A percentile compares a stretch with the other conserved stretches of the same genome.
Conservation (phyloP, 768 basidiomycete genomes). For the Cyclocybe aegerita region DNA sequence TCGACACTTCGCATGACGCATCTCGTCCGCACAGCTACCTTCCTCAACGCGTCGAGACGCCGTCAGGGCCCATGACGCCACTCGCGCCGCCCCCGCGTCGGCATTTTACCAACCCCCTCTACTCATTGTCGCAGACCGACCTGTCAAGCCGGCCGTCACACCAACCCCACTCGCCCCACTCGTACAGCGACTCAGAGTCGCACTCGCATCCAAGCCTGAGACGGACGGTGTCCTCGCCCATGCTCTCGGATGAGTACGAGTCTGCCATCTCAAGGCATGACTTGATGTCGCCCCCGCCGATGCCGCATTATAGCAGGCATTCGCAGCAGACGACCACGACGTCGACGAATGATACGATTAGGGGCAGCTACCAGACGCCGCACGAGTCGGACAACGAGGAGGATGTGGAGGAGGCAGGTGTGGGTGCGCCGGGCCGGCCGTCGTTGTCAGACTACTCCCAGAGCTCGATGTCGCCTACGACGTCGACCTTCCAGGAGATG, state of each 20-base stretch:
- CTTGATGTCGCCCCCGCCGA: conserved; percentile 47
- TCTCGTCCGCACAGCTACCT: conserved; percentile 43
- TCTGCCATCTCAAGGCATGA: conserved; percentile 25
- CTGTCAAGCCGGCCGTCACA: conserved; percentile 25
- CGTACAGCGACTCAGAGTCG: conserved; percentile 9
- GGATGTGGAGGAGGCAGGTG: conserved; percentile 42
- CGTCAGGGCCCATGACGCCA: conserved; percentile 55
- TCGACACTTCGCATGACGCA: conserved; percentile 14
- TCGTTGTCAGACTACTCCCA: conserved; percentile 71
- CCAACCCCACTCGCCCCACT: conserved; percentile 7
- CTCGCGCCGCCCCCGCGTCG: conserved; percentile 67
- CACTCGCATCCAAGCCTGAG: conserved; percentile 31
- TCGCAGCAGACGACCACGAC: conserved; percentile 30
- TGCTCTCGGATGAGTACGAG: conserved; percentile 45
- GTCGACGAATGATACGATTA: conserved; percentile 21
- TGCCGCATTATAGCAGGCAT: conserved; percentile 25
- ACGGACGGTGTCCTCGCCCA: conserved; percentile 53
- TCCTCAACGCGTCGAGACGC: conserved; percentile 64
- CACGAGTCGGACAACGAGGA: conserved; percentile 36
- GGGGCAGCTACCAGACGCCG: conserved; percentile 17
- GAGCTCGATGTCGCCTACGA: conserved; percentile 61
- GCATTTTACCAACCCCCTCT: conserved; percentile 43
- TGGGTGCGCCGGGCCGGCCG: conserved; percentile 52
- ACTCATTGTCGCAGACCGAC: conserved; percentile 60
- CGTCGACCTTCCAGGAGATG: conserved; percentile 77